Evolutionary conservation across 2,329 filamentous ascomycete genomes (phyloP), one percentile per base, ranked within the genome.

Genomic region (Lecanicillium sp.): DNA sequence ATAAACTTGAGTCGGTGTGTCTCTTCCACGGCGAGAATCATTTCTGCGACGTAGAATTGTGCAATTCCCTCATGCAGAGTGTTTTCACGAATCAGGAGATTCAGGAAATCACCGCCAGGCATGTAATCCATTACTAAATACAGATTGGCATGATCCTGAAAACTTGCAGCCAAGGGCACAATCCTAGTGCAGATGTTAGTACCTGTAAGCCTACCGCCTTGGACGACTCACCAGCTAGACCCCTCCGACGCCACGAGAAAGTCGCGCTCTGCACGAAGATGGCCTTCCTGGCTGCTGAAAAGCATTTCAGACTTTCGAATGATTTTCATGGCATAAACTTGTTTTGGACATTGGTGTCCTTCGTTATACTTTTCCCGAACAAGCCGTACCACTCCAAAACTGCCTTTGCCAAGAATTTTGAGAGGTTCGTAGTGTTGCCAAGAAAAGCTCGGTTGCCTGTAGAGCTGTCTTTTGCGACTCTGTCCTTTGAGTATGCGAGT

Each of bases 101-200:
- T 85, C 1, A 98, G 70, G 48, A 98, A 96, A 56, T 98, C 90
- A 0, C 92, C 90, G 0, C 90, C 92, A 3, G 94, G 83, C 87
- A 95, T 95, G 55, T 94, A 98, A 43, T 96, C 89, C 88, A 96
- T 95, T 37, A 95, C 84, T 5, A 98, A 75, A 52, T 96, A 96
- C 5, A 98, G 70, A 50, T 85, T 86, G 30, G 75, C 73, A 27
- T 75, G 67, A 56, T 96, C 92, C 58, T 96, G 87, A 48, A 96
- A 96, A 53, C 87, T 92, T 35, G 85, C 73, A 36, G 95, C 74
- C 27, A 98, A 67, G 1, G 89, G 85, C 3, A 96, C 85, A 33
- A 95, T 80, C 90, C 77, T 81, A 35, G 3, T 7, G 7, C 36
- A 9, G 18, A 33, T 19, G 20, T 37, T 29, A 30, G 22, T 34